Base-by-base conservation (phyloP, 2,329 filamentous ascomycete species). In the Huntiella omanensis region DNA sequence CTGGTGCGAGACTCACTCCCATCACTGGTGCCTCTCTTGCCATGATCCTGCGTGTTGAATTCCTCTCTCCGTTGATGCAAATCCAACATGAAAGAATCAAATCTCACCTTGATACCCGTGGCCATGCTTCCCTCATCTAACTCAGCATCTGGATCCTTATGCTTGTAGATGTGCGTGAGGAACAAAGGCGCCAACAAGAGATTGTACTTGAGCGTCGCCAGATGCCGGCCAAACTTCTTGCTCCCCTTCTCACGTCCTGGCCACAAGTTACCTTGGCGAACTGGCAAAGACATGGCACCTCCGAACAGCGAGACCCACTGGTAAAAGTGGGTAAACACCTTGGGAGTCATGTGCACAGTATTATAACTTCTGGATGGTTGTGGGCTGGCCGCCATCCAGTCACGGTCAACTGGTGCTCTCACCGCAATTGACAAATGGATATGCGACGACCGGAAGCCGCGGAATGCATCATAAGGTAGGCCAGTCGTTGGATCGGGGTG, bases 121-220 rank as follows among this genome's bases (percentile, higher is more conserved):
- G 88, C 88, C 40, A 85, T 91, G 4, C 94, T 83, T 1, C 80
- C 71, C 45, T 64, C 69, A 51, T 87, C 80, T 0, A 74, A 70
- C 56, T 84, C 83, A 50, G 94, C 86, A 57, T 95, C 88, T 0
- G 77, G 77, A 56, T 98, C 91, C 59, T 95, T 95, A 65, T 98
- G 91, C 61, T 95, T 96, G 66, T 98, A 98, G 32, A 98, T 86
- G 55, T 98, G 91, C 54, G 87, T 92, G 52, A 98, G 74, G 60
- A 93, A 98, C 2, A 98, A 65, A 0, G 91, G 91, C 2, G 91
- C 93, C 12, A 98, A 68, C 3, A 96, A 70, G 16, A 98, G 65
- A 52, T 88, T 95, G 64, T 96, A 96, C 66, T 98, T 98, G 67
- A 98, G 87, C 6, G 92, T 98, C n/a, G 86, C 88, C 51, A 98